Base-by-base conservation (phyloP, 257 asterid genomes). In the Solanum clarkiae region DNA sequence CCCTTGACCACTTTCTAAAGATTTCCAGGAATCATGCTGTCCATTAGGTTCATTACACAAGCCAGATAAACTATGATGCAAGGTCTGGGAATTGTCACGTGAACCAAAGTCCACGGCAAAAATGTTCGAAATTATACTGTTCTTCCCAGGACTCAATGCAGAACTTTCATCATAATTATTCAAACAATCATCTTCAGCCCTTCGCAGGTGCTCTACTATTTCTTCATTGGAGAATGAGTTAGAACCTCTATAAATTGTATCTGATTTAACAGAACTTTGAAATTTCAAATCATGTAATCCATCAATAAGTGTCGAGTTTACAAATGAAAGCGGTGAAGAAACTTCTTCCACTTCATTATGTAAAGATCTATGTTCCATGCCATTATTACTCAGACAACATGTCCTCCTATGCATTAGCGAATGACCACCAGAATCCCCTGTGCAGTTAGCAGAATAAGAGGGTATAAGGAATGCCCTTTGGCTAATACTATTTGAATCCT, bases 181-280 rank as follows among this genome's bases (percentile, higher is more conserved):
- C 86, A 85, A 84, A 81, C 88, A 88, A 68, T 86, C 94, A 86
- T 88, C 94, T 86, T 87, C 93, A 85, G 94, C 91, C 90, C 99
- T 93, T 66, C 98, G 93, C 77, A 96, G 88, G 90, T 95, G 98
- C 90, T 96, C 97, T 62, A 95, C 97, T 90, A 96, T 93, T 90
- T 96, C 99, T 91, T 96, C 98, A 89, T 93, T 94, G 86, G 98
- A 95, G 91, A 95, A 95, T 65, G 97, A 93, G 88, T 90, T 92
- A 86, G 98, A 94, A 92, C 91, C 88, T 87, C 95, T 92, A 87
- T 94, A 92, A 49, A 95, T 89, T 86, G 94, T 92, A 90, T 94
- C 98, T 59, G 98, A 91, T 87, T 94, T 96, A 82, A 95, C 93
- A 86, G 95, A 89, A 85, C 82, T 91, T 87, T 89, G 99, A 89